Evolutionary conservation across 768 basidiomycete species (phyloP).

Genomic region (Nevesoporus exiguus): DNA sequence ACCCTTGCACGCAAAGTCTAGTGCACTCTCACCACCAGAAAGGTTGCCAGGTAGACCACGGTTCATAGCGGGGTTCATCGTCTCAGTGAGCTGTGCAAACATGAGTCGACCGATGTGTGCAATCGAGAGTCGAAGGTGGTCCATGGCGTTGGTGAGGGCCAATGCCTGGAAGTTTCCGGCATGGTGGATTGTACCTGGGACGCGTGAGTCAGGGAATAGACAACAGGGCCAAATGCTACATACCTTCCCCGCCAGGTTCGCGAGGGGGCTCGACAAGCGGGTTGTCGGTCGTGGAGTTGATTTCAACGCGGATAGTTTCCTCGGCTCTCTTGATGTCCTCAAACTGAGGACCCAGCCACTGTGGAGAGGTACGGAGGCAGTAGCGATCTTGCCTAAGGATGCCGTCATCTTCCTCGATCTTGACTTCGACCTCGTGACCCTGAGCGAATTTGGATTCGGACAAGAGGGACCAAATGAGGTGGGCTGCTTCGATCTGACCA

Average conservation of each 20-base stretch:
- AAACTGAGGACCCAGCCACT: conserved; percentile 84
- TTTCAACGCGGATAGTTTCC: conserved; percentile 64
- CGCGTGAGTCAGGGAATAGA: neutral
- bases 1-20: conserved; percentile 82
- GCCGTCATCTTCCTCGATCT: conserved; percentile 69
- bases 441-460: conserved; percentile 65
- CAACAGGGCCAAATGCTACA: neutral
- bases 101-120: conserved; percentile 68
- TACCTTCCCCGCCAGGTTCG: conserved; percentile 40
- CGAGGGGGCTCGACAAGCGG: conserved; percentile 80
- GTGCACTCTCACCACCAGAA: conserved; percentile 73
- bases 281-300: conserved; percentile 89
- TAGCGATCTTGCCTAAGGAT: conserved; percentile 75
- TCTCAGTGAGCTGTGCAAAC: conserved; percentile 59
- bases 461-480: conserved; percentile 64
- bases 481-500: conserved; percentile 78
- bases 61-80: conserved; percentile 59
- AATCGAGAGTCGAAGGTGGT: conserved; percentile 75
- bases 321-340: conserved; percentile 71
- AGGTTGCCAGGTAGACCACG: conserved; percentile 79
- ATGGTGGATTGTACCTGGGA: conserved; percentile 57
- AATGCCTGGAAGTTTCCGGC: conserved; percentile 92
- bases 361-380: conserved; percentile 65
- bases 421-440: conserved; percentile 70
- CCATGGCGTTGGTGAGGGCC: conserved; percentile 83